Evolutionary conservation across 768 basidiomycete genomes (phyloP).

Genomic region (Rhodotorula toruloides): DNA sequence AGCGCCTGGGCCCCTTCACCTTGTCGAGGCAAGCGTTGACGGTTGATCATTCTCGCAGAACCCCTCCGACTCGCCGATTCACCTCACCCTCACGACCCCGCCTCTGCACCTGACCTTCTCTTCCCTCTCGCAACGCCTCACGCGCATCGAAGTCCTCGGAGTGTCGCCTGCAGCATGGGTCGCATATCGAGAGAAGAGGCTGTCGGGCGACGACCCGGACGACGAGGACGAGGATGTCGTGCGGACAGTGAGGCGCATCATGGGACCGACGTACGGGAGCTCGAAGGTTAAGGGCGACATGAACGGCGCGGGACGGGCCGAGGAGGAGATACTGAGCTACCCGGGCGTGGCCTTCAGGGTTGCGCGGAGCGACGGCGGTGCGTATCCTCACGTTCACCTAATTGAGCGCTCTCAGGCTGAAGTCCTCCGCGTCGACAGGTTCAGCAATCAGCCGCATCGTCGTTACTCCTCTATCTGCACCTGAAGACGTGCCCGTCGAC

Average conservation of each 20-base stretch:
- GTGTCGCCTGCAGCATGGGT: slow-evolving; percentile 12
- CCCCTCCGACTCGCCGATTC: slow-evolving; percentile 7
- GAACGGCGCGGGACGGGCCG: background rate
- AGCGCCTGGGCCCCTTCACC: too few species aligned
- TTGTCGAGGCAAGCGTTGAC: too few species aligned
- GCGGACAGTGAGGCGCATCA: slow-evolving; percentile 33
- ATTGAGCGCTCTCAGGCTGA: too few species aligned
- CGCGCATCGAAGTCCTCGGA: slow-evolving; percentile 16
- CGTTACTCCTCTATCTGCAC: slow-evolving; percentile 20
- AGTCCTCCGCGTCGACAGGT: background rate
- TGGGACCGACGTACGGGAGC: slow-evolving; percentile 44
- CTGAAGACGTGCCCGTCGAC: slow-evolving; percentile 7
- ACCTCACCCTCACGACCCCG: slow-evolving; percentile 16
- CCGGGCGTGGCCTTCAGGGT: slow-evolving; percentile 45
- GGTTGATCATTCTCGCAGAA: too few species aligned
- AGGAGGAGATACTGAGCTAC: slow-evolving; percentile 41
- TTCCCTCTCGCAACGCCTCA: slow-evolving; percentile 8
- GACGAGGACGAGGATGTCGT: slow-evolving; percentile 20
- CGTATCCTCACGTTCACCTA: too few species aligned
- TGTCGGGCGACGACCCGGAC: background rate
- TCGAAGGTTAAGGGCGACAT: background rate
- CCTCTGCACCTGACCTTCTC: slow-evolving; percentile 23
- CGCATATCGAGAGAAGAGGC: slow-evolving; percentile 23
- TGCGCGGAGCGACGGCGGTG: background rate
- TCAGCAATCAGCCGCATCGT: slow-evolving; percentile 16